phyloP scores from a whole-genome alignment of 1,284 basidiomycete species.

The Cronartium quercuum region DNA sequence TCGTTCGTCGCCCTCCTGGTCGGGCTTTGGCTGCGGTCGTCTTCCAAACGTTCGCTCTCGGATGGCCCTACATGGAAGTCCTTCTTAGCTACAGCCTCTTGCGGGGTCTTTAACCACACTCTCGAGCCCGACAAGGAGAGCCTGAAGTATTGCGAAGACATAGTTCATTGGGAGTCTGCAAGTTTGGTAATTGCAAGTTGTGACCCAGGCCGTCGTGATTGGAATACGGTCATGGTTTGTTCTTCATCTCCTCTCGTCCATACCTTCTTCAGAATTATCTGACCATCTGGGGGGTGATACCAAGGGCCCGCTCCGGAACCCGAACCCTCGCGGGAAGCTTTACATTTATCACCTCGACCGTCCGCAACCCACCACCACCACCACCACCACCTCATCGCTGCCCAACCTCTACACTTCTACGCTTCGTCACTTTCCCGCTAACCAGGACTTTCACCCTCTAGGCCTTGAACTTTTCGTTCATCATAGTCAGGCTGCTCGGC shows the following conservation, averaged over 20 bases:
- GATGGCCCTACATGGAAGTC: no score
- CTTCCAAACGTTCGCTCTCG: no score
- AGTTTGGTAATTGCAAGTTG: constrained; percentile 53
- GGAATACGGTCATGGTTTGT: constrained; percentile 61
- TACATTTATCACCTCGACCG: constrained; percentile 49
- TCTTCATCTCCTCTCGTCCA: constrained; percentile 4
- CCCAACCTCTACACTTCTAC: constrained; percentile 42
- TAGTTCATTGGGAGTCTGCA: constrained; percentile 58
- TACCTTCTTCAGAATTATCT: not conserved
- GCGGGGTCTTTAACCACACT: no score
- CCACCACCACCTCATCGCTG: not conserved
- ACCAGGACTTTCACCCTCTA: constrained; percentile 59
- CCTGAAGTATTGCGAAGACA: constrained; percentile 62
- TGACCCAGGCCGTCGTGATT: constrained; percentile 56
- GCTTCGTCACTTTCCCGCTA: constrained; percentile 53
- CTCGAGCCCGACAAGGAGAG: no score
- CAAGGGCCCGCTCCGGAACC: constrained; percentile 56
- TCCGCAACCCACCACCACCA: not conserved
- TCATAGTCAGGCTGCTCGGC: constrained; percentile 50
- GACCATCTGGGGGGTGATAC: not conserved
- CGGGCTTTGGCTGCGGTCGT: no score
- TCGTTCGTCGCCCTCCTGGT: no score
- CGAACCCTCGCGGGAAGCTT: constrained; percentile 54
- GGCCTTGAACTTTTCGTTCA: constrained; percentile 56
- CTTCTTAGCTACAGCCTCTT: no score